Evolutionary conservation across 2,329 filamentous ascomycete species (phyloP).

Genomic region (Calonectria crousiana): DNA sequence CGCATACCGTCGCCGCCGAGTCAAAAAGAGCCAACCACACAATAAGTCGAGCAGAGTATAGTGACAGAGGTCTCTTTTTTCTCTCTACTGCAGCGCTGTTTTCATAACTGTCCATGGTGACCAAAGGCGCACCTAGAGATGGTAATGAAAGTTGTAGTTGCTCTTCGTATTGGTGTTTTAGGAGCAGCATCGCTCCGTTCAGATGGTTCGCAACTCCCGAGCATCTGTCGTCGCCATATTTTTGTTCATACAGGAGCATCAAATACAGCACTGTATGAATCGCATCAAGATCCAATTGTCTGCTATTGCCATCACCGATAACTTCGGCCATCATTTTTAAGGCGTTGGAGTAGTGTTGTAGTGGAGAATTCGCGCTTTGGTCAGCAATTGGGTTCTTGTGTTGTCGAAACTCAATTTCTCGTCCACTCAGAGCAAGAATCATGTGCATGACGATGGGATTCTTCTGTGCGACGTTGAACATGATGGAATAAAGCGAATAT

Average conservation of each 20-base stretch:
- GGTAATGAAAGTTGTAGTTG: constrained; percentile 13
- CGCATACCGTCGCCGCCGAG: constrained; percentile 45
- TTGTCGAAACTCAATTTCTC: constrained; percentile 46
- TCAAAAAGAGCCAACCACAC: constrained; percentile 50
- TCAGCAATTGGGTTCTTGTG: constrained; percentile 18
- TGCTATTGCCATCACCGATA: constrained; percentile 36
- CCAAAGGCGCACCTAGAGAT: neutral
- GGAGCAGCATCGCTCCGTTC: constrained; percentile 46
- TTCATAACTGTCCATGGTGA: neutral
- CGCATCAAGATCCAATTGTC: constrained; percentile 44
- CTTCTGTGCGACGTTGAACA: constrained; percentile 48
- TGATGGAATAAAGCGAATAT: constrained; percentile 50
- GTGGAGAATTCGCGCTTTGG: constrained; percentile 27
- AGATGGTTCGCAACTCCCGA: constrained; percentile 48
- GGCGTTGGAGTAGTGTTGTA: constrained; percentile 48
- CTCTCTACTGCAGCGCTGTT: neutral
- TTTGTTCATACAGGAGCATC: constrained; percentile 54
- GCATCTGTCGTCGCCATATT: constrained; percentile 50
- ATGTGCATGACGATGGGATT: constrained; percentile 53
- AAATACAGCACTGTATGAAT: constrained; percentile 49
- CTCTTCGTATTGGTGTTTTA: constrained; percentile 43
- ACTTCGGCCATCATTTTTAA: constrained; percentile 48
- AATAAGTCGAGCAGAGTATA: constrained; percentile 50
- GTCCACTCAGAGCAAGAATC: constrained; percentile 48
- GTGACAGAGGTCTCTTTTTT: constrained; percentile 36